Conservation (phyloP, 2,329 filamentous ascomycete species). For the Fusarium sp. region DNA sequence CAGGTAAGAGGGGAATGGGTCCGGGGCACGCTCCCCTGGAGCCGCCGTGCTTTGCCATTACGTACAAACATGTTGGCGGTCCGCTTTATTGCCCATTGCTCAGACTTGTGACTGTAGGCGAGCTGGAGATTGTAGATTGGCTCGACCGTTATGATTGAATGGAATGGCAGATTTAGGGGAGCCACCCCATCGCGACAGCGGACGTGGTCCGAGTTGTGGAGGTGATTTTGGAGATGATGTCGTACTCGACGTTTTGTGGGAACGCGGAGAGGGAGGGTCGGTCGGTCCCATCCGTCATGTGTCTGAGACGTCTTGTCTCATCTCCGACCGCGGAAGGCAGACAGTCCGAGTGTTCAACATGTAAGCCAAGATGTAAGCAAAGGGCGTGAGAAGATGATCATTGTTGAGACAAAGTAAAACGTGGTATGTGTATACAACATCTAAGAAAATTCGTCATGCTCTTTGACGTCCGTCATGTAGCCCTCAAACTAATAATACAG, state of each 20-base stretch:
- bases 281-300: neutral
- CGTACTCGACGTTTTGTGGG: neutral
- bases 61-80: constrained; percentile 26
- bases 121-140: neutral
- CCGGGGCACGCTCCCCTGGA: constrained; percentile 28
- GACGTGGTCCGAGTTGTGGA: neutral
- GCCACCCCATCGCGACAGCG: neutral
- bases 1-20: neutral
- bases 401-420: neutral
- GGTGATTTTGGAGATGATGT: neutral
- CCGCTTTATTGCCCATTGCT: neutral
- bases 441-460: neutral
- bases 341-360: neutral
- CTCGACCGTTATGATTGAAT: neutral
- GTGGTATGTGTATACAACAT: constrained; percentile 1
- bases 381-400: neutral
- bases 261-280: neutral
- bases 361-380: neutral
- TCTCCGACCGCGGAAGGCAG: neutral
- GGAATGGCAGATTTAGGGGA: neutral
- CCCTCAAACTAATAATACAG: neutral
- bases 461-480: constrained; percentile 5
- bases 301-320: neutral
- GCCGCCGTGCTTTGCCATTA: constrained; percentile 24
- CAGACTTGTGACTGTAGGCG: neutral